Conservation (phyloP, 169 alveolate species). For the Plasmodium berghei region DNA sequence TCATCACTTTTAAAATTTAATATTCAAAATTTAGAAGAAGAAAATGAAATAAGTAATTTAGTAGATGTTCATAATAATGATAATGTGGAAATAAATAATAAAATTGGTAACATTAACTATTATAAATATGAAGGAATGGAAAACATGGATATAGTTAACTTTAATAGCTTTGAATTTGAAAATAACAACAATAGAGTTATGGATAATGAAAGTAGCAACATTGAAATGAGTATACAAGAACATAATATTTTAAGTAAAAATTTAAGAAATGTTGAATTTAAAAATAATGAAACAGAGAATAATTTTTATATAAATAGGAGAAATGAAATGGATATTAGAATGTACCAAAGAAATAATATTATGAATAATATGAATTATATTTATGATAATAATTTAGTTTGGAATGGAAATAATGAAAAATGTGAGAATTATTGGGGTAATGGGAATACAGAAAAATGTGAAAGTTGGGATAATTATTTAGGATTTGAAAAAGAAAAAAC, state of each 20-base stretch:
- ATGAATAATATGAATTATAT: no score
- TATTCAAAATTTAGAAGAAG: no score
- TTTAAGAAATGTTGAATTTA: conserved; percentile 1
- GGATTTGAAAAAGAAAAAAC: conserved; percentile 42
- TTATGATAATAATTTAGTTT: background rate
- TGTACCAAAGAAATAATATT: background rate
- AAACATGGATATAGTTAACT: no score
- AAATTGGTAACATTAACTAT: no score
- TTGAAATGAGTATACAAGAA: background rate
- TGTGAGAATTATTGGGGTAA: conserved; percentile 10
- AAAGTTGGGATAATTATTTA: conserved; percentile 50
- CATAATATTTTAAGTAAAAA: background rate
- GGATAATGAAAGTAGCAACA: no score
- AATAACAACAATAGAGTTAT: no score
- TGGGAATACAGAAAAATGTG: conserved; percentile 2
- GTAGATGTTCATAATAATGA: no score
- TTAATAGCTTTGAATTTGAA: no score
- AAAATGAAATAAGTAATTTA: no score
- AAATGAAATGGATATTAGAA: background rate
- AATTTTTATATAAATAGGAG: background rate
- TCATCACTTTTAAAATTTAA: no score
- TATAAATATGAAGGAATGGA: no score
- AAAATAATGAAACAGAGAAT: background rate
- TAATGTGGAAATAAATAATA: no score
- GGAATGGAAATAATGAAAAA: conserved; percentile 1